phyloP scores from a whole-genome alignment of 768 basidiomycete genomes.

The Leccinum pellstonianum region DNA sequence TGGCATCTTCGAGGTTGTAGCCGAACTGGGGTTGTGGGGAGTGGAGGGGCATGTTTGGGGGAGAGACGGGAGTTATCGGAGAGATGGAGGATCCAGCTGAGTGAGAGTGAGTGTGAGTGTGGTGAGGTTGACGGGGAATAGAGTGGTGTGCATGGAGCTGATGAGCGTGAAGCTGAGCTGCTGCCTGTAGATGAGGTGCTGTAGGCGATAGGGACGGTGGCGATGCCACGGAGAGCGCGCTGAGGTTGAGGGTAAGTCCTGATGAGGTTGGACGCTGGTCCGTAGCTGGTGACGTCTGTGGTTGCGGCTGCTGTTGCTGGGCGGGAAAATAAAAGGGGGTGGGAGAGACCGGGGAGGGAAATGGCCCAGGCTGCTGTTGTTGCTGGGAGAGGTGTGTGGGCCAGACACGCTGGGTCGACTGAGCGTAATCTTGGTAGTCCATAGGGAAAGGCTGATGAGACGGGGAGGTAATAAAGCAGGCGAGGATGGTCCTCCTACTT shows the following conservation, averaged over 20 bases:
- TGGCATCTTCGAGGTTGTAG: constrained; percentile 50
- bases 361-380: constrained; percentile 9
- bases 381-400: constrained; percentile 17
- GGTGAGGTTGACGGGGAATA: constrained; percentile 28
- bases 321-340: constrained; percentile 23
- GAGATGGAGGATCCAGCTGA: constrained; percentile 36
- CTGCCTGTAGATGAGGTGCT: constrained; percentile 41
- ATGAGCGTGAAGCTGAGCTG: constrained; percentile 57
- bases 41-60: constrained; percentile 44
- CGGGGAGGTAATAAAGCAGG: not conserved
- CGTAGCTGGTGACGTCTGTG: constrained; percentile 15
- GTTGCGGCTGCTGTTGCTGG: constrained; percentile 16
- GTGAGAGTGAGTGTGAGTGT: constrained; percentile 24
- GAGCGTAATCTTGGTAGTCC: constrained; percentile 33
- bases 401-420: constrained; percentile 25
- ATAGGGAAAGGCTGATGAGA: constrained; percentile 4
- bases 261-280: constrained; percentile 32
- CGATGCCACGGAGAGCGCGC: constrained; percentile 62
- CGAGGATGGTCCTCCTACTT: constrained; percentile 7
- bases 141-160: constrained; percentile 52
- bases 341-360: constrained; percentile 30
- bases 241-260: constrained; percentile 64
- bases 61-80: constrained; percentile 60
- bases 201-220: constrained; percentile 66
- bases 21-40: constrained; percentile 42